Evolutionary conservation across 2,329 filamentous ascomycete species (phyloP).

Genomic region (Nakataea oryzae): DNA sequence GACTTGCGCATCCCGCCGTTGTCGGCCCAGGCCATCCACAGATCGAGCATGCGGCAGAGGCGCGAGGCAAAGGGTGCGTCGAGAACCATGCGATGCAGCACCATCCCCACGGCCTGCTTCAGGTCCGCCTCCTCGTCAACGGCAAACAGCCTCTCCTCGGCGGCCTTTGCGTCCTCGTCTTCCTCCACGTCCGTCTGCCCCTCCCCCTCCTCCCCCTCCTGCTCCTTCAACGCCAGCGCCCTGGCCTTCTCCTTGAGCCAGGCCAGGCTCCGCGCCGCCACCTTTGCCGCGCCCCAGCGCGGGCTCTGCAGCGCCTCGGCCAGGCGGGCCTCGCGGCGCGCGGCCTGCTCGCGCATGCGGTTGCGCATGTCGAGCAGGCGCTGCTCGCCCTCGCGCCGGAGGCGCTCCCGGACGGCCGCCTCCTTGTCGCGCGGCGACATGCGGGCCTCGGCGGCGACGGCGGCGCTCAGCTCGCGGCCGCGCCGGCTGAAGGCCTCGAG

Average conservation of each 20-base stretch:
- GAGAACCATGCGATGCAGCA: constrained; percentile 42
- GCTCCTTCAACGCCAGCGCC: constrained; percentile 8
- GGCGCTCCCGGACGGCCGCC: constrained; percentile 28
- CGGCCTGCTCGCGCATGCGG: constrained; percentile 22
- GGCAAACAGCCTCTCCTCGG: neutral
- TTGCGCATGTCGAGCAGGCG: constrained; percentile 36
- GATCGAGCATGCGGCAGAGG: constrained; percentile 34
- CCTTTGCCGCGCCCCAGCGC: constrained; percentile 37
- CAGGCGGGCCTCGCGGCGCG: constrained; percentile 33
- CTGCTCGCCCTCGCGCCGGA: constrained; percentile 29
- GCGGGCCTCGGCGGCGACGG: constrained; percentile 30
- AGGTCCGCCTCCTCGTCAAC: constrained; percentile 10
- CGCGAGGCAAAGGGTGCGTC: constrained; percentile 30
- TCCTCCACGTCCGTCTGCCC: neutral
- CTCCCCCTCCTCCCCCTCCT: neutral
- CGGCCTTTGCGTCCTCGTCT: neutral
- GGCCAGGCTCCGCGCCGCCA: constrained; percentile 30
- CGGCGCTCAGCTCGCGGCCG: constrained; percentile 27
- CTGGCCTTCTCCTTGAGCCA: constrained; percentile 28
- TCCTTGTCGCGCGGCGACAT: constrained; percentile 31
- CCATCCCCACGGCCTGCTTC: constrained; percentile 30
- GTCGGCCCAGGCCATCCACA: constrained; percentile 44
- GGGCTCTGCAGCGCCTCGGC: constrained; percentile 42
- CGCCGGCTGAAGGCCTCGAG: constrained; percentile 25
- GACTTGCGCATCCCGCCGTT: constrained; percentile 40